phyloP scores from a whole-genome alignment of 2,329 filamentous ascomycete genomes.

The Colletotrichum navitas region DNA sequence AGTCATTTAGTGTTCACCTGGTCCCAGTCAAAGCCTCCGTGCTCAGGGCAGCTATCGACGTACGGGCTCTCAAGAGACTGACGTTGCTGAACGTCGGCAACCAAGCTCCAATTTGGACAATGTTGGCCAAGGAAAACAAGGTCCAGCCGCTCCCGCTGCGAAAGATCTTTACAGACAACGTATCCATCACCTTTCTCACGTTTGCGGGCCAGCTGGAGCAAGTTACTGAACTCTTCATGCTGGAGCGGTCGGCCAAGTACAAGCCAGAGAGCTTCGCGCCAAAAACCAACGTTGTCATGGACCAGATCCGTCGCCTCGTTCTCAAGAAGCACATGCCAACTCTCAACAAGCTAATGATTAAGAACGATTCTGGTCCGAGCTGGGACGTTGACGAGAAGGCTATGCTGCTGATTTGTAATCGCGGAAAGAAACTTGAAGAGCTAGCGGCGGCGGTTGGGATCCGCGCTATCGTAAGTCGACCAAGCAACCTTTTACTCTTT shows the following conservation, averaged over 20 bases:
- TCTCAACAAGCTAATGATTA: constrained; percentile 70
- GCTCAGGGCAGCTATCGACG: constrained; percentile 67
- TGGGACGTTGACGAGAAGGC: constrained; percentile 72
- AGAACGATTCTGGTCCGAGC: constrained; percentile 63
- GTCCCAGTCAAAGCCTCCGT: constrained; percentile 72
- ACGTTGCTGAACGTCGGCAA: constrained; percentile 74
- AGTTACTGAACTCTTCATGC: constrained; percentile 70
- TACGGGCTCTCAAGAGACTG: constrained; percentile 67
- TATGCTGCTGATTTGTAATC: constrained; percentile 65
- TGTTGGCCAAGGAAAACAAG: constrained; percentile 67
- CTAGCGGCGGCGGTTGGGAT: constrained; percentile 68
- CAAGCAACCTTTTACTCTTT: background rate
- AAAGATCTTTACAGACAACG: constrained; percentile 74
- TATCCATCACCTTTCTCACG: constrained; percentile 66
- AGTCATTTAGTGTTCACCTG: constrained; percentile 67
- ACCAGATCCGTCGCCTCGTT: constrained; percentile 69
- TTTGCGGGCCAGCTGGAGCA: constrained; percentile 65
- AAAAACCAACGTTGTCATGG: constrained; percentile 63
- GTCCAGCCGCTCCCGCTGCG: constrained; percentile 63
- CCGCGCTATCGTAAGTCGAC: constrained; percentile 64
- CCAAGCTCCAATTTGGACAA: constrained; percentile 70
- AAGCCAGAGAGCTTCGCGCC: constrained; percentile 67
- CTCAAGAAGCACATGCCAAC: constrained; percentile 69
- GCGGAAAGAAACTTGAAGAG: constrained; percentile 65
- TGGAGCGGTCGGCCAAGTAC: constrained; percentile 65